A percentile compares a stretch with the other conserved stretches of the same genome.
Conservation (phyloP, 768 basidiomycete species). For the Crucibulum laeve region DNA sequence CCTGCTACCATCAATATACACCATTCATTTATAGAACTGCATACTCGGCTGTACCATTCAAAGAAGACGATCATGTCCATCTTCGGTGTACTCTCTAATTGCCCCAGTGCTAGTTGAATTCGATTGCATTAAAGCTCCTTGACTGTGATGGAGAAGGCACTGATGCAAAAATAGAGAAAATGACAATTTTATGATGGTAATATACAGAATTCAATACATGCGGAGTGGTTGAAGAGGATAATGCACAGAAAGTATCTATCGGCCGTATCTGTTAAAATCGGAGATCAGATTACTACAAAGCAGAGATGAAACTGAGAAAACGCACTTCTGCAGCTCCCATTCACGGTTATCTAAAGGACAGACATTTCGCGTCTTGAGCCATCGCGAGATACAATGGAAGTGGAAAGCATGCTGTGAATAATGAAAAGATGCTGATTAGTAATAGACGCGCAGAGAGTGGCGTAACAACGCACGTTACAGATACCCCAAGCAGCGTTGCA, state of each 20-base stretch:
- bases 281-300: slow-evolving; percentile 1
- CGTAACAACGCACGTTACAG: slow-evolving; percentile 71
- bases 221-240: neutral
- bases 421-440: slow-evolving; percentile 3
- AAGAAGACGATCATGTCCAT: no score
- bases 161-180: no score
- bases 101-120: no score
- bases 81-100: no score
- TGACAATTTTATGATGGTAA: no score
- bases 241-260: slow-evolving; percentile 16
- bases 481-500: slow-evolving; percentile 99
- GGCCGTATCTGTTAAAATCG: slow-evolving; percentile 33
- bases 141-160: no score
- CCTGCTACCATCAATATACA: no score
- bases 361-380: slow-evolving; percentile 97
- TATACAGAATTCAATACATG: neutral
- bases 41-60: no score
- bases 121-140: no score
- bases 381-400: slow-evolving; percentile 98
- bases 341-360: slow-evolving; percentile 95
- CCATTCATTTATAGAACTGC: no score
- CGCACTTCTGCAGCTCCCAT: slow-evolving; percentile 95
- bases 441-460: neutral
- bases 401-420: slow-evolving; percentile 88
- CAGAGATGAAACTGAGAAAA: slow-evolving; percentile 10